Base-by-base conservation (phyloP, 176 grass and related monocot species). In the Eleusine indica region DNA sequence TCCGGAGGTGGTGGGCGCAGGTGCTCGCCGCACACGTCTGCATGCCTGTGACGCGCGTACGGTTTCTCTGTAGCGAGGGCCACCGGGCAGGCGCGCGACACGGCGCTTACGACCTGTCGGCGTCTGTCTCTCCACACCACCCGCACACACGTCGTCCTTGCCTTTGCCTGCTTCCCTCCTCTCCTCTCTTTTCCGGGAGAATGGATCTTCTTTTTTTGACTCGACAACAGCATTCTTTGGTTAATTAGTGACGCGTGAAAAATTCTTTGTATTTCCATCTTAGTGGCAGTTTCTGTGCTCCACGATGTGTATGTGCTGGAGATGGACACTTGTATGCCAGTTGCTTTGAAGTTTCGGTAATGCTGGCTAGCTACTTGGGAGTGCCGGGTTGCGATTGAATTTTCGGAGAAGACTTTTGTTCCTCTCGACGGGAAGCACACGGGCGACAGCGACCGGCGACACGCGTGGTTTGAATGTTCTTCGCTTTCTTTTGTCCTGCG, bases 41-140 rank as follows among this genome's bases (percentile, higher is more conserved):
- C 19, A 9, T 13, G 75, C n/a, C 13, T 39, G 32, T 19, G 66
- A 39, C 37, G 14, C 2, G 64, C 64, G 30, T 66, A 37, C 64
- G 66, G 15, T 68, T 68, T 32, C 11, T 28, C 63, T 66, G 63
- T 66, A 40, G 73, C 73, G 12, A 76, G 15, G 48, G 73, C 3
- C 32, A n/a, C 16, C 73, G 32, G 51, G 51, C 9, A 38, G 44
- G 63, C 66, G 66, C 2, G 78, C 78, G 63, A 68, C 63, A 80
- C 77, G 78, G 46, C 78, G 47, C 65, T 57, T 38, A 80, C 78
- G 78, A 80, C 35, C 66, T 80, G 78, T 80, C 78, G 78, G 48
- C 66, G 66, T 80, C 78, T 81, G 48, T 81, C 78, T 70, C 64
- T 68, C 77, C 13, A 6, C 30, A 3, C 62, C 3, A 37, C 43